Evolutionary conservation across 1,284 basidiomycete genomes (phyloP).

Genomic region (Pyrrhoderma lamaoense): DNA sequence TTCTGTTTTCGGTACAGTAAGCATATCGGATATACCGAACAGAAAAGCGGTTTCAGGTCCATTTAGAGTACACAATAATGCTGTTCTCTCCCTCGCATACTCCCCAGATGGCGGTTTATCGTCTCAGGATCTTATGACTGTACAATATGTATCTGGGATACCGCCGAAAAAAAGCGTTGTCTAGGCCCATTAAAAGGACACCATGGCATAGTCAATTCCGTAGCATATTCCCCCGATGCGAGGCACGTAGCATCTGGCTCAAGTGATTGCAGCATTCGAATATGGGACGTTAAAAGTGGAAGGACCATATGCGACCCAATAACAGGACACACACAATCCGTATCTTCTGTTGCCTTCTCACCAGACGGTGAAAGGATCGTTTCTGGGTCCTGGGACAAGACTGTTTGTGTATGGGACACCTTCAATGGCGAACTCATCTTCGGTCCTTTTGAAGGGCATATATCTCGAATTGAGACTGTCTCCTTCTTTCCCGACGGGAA

Average conservation of each 20-base stretch:
- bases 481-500: background rate
- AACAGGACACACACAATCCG: conserved; percentile 34
- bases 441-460: background rate
- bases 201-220: conserved; percentile 3
- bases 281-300: conserved; percentile 12
- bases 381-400: conserved; percentile 97
- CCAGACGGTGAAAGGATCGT: conserved; percentile 29
- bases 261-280: conserved; percentile 5
- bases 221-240: conserved; percentile 15
- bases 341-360: conserved; percentile 28
- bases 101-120: conserved; percentile 14
- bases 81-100: conserved; percentile 3
- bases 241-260: conserved; percentile 8
- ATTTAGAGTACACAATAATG: background rate
- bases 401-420: conserved; percentile 92
- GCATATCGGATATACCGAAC: conserved; percentile 69
- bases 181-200: conserved; percentile 10
- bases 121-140: conserved; percentile 16
- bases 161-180: background rate
- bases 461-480: background rate
- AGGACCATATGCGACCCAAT: conserved; percentile 24
- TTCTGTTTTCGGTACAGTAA: conserved; percentile 98
- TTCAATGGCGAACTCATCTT: conserved; percentile 20
- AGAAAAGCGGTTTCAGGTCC: background rate
- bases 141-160: conserved; percentile 13